A percentile compares a stretch with the other conserved stretches of the same genome.
Evolutionary conservation across 371 early-diverging fungal genomes (phyloP).

Genomic region (Mucor piriformis): DNA sequence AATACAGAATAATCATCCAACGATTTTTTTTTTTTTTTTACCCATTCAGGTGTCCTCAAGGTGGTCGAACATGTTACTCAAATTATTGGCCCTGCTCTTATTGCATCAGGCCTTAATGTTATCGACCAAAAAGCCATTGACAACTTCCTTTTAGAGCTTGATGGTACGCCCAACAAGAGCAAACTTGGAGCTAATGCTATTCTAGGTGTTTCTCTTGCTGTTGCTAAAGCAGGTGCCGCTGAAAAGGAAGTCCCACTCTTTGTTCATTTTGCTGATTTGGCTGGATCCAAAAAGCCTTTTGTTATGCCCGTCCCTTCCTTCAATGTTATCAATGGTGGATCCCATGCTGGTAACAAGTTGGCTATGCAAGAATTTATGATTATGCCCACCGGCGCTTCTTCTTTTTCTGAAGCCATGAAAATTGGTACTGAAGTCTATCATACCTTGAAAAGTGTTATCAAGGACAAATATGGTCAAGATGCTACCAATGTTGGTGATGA

Average conservation of each 20-base stretch:
- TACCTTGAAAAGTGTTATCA: slow-evolving; percentile 93
- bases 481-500: slow-evolving; percentile 99
- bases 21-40: not conserved
- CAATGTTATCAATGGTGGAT: slow-evolving; percentile 99
- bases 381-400: slow-evolving; percentile 93
- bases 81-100: slow-evolving; percentile 84
- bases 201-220: slow-evolving; percentile 97
- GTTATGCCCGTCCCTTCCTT: slow-evolving; percentile 98
- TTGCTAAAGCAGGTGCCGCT: slow-evolving; percentile 95
- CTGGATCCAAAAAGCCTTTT: slow-evolving; percentile 81
- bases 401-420: slow-evolving; percentile 97
- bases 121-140: slow-evolving; percentile 91
- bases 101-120: slow-evolving; percentile 75
- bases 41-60: slow-evolving; percentile 91
- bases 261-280: slow-evolving; percentile 90
- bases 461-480: slow-evolving; percentile 97
- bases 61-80: slow-evolving; percentile 95
- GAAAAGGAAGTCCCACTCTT: slow-evolving; percentile 91
- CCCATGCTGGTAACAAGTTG: slow-evolving; percentile 99
- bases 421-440: slow-evolving; percentile 98
- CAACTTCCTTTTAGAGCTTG: slow-evolving; percentile 87
- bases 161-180: slow-evolving; percentile 95
- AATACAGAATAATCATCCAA: not conserved
- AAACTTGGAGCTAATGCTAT: slow-evolving; percentile 99
- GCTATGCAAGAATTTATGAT: slow-evolving; percentile 99